Conservation (phyloP, 1,284 basidiomycete species). For the Sporisorium iseilematis-ciliati region DNA sequence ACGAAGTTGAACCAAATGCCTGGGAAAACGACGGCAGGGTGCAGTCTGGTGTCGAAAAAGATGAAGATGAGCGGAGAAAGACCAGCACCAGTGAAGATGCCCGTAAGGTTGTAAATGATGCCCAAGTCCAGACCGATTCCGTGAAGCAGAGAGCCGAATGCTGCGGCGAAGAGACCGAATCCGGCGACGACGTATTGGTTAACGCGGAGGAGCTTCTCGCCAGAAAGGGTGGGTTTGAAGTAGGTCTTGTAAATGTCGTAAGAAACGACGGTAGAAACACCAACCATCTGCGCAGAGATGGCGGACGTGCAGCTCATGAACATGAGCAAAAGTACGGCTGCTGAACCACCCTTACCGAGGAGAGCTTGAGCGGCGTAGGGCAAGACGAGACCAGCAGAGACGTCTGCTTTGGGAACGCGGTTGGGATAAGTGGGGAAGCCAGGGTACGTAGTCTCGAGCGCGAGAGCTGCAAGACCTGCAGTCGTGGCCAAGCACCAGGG, state of each 20-base stretch:
- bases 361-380: conserved; percentile 63
- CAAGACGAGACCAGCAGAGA: conserved; percentile 59
- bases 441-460: conserved; percentile 56
- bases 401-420: conserved; percentile 50
- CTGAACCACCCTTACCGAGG: conserved; percentile 58
- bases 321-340: conserved; percentile 59
- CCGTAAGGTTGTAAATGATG: conserved; percentile 59
- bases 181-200: conserved; percentile 62
- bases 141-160: conserved; percentile 60
- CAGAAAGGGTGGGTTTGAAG: conserved; percentile 48
- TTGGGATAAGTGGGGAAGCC: conserved; percentile 61
- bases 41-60: conserved; percentile 61
- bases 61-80: conserved; percentile 57
- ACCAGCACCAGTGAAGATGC: conserved; percentile 56
- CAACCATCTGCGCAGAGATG: conserved; percentile 57
- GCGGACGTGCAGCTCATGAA: conserved; percentile 66
- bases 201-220: conserved; percentile 49
- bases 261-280: conserved; percentile 53
- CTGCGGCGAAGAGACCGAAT: conserved; percentile 64
- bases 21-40: conserved; percentile 55
- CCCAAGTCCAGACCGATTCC: conserved; percentile 62
- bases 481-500: conserved; percentile 62
- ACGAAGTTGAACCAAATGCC: conserved; percentile 65
- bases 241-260: conserved; percentile 61
- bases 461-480: conserved; percentile 58